These are phyloP conservation scores for Nicotiana tomentosiformis DNA, from an alignment of 257 asterid species.

Conservation along the genomic window DNA sequence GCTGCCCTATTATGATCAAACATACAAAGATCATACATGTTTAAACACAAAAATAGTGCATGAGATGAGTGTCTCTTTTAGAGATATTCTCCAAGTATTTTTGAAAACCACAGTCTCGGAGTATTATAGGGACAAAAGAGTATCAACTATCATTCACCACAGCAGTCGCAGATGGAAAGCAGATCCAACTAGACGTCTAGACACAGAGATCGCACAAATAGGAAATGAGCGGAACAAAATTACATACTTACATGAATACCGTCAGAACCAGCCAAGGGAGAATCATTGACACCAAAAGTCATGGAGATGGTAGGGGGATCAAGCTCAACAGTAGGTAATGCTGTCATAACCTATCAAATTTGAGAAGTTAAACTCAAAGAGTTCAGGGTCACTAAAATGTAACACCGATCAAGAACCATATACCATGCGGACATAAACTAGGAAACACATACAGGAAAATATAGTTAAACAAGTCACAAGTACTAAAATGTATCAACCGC, in stretches of 20 bases:
- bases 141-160: not conserved
- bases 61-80: not conserved
- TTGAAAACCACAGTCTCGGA: not conserved
- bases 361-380: not conserved
- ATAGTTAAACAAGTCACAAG: not conserved
- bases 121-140: not conserved
- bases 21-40: not conserved
- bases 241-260: slow-evolving; percentile 71
- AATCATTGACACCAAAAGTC: slow-evolving; percentile 98
- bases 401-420: not conserved
- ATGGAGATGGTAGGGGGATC: slow-evolving; percentile 99
- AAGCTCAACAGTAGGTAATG: slow-evolving; percentile 87
- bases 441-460: not conserved
- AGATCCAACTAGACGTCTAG: not conserved
- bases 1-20: not conserved
- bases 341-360: slow-evolving; percentile 63
- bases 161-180: not conserved
- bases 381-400: not conserved
- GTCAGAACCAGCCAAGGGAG: slow-evolving; percentile 97
- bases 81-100: not conserved
- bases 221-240: not conserved
- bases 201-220: not conserved
- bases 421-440: not conserved
- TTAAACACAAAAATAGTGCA: not conserved
- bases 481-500: not conserved